Evolutionary conservation across 176 grass and related monocot genomes (phyloP), one percentile per base, ranked within the genome.

Genomic region (Oryza nivara): DNA sequence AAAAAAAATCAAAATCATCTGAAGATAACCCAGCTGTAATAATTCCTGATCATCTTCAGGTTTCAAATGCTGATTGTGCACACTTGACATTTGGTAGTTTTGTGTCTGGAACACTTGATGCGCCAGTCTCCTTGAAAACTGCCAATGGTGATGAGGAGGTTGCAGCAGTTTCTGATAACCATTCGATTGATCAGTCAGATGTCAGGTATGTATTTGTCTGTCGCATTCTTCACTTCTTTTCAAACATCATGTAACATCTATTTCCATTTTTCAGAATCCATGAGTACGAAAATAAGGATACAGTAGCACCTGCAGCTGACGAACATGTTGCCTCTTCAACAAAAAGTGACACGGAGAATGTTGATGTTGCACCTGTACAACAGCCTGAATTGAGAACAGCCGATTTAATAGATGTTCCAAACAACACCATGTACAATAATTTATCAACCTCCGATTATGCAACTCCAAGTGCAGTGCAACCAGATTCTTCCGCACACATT

Each of bases 51-150:
- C 88, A 95, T 76, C 90, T 95, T 52, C 90, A 90, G 86, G 85
- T 95, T 88, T 88, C 90, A 70, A 90, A 92, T 82, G 88, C 86
- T 7, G 93, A 90, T 60, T 88, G 80, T 51, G 90, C 80, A 17
- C 90, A 95, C 78, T 82, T 95, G 44, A 92, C 90, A 26, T 95
- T 95, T 72, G 93, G 93, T 71, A 95, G 93, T 75, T 95, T 95
- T 70, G 90, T 87, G 80, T 94, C 92, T 65, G 93, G 93, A 72
- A 88, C 83, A 82, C 91, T 92, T 11, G 88, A 87, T 88, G 76
- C 79, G 61, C 81, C 93, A 70, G 81, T 81, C 67, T 48, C 80
- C n/a, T 78, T n/a, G 30, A 88, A 88, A 44, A 72, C 79, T 85
- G 43, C 85, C 52, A 76, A 70, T 65, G 72, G 86, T 65, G 87